phyloP scores from a whole-genome alignment of 768 basidiomycete species.

The Tulasnella sp. region DNA sequence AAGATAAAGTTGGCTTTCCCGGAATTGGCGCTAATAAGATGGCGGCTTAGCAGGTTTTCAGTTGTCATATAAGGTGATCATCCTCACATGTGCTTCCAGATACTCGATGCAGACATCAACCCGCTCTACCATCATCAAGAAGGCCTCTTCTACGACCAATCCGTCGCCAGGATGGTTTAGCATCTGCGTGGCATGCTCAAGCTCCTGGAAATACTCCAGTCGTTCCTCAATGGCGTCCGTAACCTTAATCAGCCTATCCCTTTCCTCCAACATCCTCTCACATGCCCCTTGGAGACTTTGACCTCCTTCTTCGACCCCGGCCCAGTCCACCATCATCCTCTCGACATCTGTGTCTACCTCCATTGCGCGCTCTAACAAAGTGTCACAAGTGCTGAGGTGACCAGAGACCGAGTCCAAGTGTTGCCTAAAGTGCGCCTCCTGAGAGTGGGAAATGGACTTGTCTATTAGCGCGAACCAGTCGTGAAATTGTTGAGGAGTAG shows the following conservation, averaged over 20 bases:
- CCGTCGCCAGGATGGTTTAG: conserved; percentile 89
- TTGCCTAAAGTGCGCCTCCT: conserved; percentile 83
- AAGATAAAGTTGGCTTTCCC: conserved; percentile 89
- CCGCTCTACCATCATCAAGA: conserved; percentile 91
- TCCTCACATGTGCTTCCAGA: conserved; percentile 69
- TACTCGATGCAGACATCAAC: conserved; percentile 92
- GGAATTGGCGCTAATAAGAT: conserved; percentile 62
- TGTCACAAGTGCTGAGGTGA: conserved; percentile 69
- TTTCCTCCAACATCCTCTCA: conserved; percentile 78
- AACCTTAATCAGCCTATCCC: conserved; percentile 68
- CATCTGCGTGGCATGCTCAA: conserved; percentile 87
- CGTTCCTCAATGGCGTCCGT: conserved; percentile 74
- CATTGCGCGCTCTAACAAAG: conserved; percentile 57
- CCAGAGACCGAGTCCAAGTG: conserved; percentile 67
- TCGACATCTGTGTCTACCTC: conserved; percentile 63
- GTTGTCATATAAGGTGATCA: not conserved
- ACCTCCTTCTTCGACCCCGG: conserved; percentile 85
- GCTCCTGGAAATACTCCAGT: conserved; percentile 87
- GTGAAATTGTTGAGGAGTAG: conserved; percentile 91
- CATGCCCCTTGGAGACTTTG: conserved; percentile 84
- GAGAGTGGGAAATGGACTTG: conserved; percentile 79
- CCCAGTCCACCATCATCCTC: conserved; percentile 75
- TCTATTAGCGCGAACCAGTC: conserved; percentile 93
- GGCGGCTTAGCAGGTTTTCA: not conserved
- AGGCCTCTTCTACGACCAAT: conserved; percentile 81